Evolutionary conservation across 2,329 filamentous ascomycete genomes (phyloP).

Genomic region (Colletotrichum abscissum): DNA sequence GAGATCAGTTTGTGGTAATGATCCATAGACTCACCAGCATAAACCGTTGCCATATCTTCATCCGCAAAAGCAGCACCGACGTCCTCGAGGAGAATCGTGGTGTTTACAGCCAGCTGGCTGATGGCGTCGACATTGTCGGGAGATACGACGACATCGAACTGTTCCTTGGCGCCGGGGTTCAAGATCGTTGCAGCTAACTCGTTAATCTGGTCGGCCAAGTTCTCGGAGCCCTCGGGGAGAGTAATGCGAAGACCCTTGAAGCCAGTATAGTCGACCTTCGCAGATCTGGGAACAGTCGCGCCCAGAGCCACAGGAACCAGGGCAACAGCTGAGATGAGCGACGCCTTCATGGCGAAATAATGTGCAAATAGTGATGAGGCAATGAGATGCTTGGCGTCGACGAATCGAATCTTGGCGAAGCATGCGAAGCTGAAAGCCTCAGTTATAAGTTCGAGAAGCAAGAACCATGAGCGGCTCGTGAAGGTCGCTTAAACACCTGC

Average conservation of each 20-base stretch:
- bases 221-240: constrained; percentile 14
- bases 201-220: constrained; percentile 21
- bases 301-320: constrained; percentile 3
- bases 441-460: not conserved
- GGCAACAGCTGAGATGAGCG: constrained; percentile 3
- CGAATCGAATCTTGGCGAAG: not conserved
- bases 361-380: no score
- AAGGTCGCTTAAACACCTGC: not conserved
- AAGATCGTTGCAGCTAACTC: constrained; percentile 22
- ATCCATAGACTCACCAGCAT: constrained; percentile 22
- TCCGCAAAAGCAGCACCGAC: constrained; percentile 43
- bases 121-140: constrained; percentile 44
- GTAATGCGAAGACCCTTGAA: constrained; percentile 33
- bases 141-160: constrained; percentile 45
- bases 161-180: constrained; percentile 4
- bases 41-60: constrained; percentile 39
- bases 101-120: constrained; percentile 44
- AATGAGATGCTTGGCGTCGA: not conserved
- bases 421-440: not conserved
- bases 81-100: constrained; percentile 43
- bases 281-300: constrained; percentile 6
- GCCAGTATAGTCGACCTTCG: constrained; percentile 32
- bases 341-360: constrained; percentile 22
- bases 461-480: not conserved
- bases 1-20: no score